Base-by-base conservation (phyloP, 2,329 filamentous ascomycete species). In the Fusarium foetens region DNA sequence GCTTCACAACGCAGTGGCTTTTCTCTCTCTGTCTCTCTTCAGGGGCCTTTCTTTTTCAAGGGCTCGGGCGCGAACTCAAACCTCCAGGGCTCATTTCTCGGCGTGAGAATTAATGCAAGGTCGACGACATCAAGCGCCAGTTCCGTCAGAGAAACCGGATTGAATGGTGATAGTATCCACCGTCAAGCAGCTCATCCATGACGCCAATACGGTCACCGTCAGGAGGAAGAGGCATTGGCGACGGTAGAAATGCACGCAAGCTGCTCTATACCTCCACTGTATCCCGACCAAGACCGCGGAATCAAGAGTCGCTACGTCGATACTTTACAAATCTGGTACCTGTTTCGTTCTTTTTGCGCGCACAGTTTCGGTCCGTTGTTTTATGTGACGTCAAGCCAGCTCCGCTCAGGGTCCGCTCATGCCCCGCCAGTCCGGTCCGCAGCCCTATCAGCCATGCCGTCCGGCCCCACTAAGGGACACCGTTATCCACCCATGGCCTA, bases 331-430 rank as follows among this genome's bases (percentile, higher is more conserved):
- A 68, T 58, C 51, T 69, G 52, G 51, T 39, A 46, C 65, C 31
- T 31, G 45, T 64, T 69, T 53, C n/a, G 66, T 68, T 42, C 33
- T 19, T 51, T 58, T 68, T 38, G 53, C 45, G 43, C 41, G 66
- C 66, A 70, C 58, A 67, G 62, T 70, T 72, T 72, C 70, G 70
- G 70, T 73, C 70, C 70, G 70, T 72, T 62, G 41, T 46, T 49
- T 68, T 72, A 63, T 36, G 55, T 81, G 79, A 81, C 79, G 79
- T 81, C 78, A 80, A 70, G 14, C 1, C 27, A 31, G 45, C 23
- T 54, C 73, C 71, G 68, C 74, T 61, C 64, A 69, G 59, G 57
- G 58, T 65, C 71, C 66, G 69, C 66, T 51, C 14, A 25, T 45
- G 33, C 53, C 59, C 68, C 57, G 39, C 64, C 58, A 59, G 54